A percentile compares a stretch with the other conserved stretches of the same genome.
These are phyloP conservation scores for Venturia effusa DNA, from an alignment of 2,329 filamentous ascomycete genomes.

Conservation along the genomic window DNA sequence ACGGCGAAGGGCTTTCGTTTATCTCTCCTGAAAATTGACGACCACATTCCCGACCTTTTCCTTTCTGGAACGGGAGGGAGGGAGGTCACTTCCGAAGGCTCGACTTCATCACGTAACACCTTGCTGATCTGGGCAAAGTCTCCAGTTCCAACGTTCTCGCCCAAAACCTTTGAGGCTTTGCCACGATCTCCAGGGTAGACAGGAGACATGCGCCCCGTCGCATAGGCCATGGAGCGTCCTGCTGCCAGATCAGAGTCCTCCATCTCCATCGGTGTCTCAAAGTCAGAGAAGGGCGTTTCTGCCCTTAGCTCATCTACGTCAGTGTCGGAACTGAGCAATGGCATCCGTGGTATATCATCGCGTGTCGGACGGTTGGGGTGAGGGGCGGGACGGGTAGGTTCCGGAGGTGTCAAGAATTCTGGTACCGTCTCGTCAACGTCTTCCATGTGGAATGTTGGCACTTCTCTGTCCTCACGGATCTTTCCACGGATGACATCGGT, in stretches of 20 bases:
- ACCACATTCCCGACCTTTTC: slow-evolving; percentile 29
- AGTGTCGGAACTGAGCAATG: background rate
- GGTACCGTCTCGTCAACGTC: slow-evolving; percentile 1
- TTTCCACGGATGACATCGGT: background rate
- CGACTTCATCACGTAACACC: background rate
- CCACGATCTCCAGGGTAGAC: slow-evolving; percentile 7
- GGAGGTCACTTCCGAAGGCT: background rate
- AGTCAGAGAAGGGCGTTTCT: slow-evolving; percentile 6
- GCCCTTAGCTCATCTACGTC: slow-evolving; percentile 3
- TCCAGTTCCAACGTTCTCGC: slow-evolving; percentile 2
- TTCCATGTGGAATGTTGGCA: slow-evolving; percentile 8
- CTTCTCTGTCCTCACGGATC: background rate
- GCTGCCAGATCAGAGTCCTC: background rate
- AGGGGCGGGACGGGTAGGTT: background rate
- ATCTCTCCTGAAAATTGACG: slow-evolving; percentile 61
- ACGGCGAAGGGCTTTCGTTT: slow-evolving; percentile 40
- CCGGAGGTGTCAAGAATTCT: background rate
- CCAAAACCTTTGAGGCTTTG: slow-evolving; percentile 7
- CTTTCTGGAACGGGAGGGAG: slow-evolving; percentile 12
- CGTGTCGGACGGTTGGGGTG: background rate
- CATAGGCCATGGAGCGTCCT: background rate
- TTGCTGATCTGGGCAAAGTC: slow-evolving; percentile 2
- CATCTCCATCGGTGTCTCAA: slow-evolving; percentile 5
- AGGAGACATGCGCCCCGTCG: background rate
- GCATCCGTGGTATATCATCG: slow-evolving; percentile 2